Evolutionary conservation across 805 yeast species (phyloP).

Genomic region (Lipomyces anomalus): DNA sequence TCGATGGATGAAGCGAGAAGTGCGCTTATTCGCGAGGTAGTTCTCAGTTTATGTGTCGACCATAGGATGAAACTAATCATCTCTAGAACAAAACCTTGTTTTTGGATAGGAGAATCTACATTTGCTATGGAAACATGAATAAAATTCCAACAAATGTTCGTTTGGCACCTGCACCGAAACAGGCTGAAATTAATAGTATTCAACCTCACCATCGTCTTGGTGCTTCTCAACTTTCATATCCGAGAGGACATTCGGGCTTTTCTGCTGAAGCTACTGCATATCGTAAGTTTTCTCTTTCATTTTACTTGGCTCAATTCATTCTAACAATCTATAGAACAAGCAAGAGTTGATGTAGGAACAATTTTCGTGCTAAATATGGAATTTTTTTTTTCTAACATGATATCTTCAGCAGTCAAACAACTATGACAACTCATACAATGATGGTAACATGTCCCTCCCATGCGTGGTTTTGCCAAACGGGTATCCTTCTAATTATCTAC

Average conservation of each 20-base stretch:
- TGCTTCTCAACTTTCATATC: background rate
- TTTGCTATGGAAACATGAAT: conserved; percentile 15
- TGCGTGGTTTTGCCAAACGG: background rate
- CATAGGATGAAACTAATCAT: background rate
- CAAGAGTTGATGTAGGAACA: no score
- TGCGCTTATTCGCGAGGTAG: conserved; percentile 18
- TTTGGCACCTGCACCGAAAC: conserved; percentile 23
- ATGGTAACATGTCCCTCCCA: background rate
- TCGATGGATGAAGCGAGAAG: conserved; percentile 18
- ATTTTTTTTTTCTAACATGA: no score
- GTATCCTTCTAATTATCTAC: background rate
- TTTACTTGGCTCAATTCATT: no score
- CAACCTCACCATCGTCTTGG: background rate
- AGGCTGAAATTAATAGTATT: background rate
- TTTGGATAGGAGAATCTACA: conserved; percentile 16
- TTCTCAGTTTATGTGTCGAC: no score
- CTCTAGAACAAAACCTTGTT: conserved; percentile 17
- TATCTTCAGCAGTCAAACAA: no score
- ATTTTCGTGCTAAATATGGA: no score
- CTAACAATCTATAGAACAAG: no score
- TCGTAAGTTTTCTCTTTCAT: no score
- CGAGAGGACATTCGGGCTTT: no score
- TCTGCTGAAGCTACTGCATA: no score
- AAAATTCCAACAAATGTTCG: conserved; percentile 15
- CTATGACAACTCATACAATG: no score